Evolutionary conservation across 257 asterid species (phyloP).

Genomic region (Fraxinus anomala): DNA sequence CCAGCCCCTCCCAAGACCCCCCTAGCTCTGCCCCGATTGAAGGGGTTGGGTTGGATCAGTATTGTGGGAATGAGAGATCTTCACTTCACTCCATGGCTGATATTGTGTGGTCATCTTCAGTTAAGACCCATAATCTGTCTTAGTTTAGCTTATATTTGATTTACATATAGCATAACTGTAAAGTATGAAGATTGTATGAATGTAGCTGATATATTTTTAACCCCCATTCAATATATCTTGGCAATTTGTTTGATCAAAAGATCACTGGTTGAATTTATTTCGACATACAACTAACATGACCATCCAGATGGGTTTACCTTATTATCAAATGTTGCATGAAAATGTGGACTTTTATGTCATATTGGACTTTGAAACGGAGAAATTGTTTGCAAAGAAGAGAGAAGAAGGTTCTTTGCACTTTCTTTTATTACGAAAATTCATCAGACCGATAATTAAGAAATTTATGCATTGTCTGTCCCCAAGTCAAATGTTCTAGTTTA

Average conservation of each 20-base stretch:
- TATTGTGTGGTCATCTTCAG: background rate
- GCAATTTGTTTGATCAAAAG: background rate
- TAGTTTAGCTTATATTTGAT: background rate
- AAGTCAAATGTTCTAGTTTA: background rate
- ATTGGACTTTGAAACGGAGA: too few species aligned
- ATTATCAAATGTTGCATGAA: constrained; percentile 3
- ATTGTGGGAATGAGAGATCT: background rate
- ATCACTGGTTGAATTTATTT: background rate
- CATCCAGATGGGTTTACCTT: background rate
- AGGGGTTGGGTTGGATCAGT: background rate
- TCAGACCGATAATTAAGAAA: background rate
- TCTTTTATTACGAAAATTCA: background rate
- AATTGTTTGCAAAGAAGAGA: background rate
- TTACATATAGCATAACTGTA: background rate
- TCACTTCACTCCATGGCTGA: background rate
- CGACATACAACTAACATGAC: background rate
- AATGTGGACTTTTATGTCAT: background rate
- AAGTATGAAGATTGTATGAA: background rate
- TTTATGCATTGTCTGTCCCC: background rate
- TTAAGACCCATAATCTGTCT: background rate
- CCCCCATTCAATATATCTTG: background rate
- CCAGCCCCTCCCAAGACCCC: too few species aligned
- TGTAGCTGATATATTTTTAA: background rate
- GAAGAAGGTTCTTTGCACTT: background rate
- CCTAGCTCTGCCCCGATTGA: too few species aligned